phyloP scores from a whole-genome alignment of 2,329 filamentous ascomycete genomes.

The Penicillium sp. region DNA sequence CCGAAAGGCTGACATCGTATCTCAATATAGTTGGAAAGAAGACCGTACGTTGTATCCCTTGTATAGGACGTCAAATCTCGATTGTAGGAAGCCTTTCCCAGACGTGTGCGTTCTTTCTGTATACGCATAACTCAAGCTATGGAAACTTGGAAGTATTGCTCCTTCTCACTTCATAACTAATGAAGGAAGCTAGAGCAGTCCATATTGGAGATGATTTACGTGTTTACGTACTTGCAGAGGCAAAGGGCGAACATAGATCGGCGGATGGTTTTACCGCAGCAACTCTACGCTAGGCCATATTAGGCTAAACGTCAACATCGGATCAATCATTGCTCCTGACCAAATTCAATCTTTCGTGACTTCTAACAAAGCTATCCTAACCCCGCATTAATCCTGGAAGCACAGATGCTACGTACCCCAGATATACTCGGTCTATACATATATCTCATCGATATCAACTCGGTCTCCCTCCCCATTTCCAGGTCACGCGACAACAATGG shows the following conservation, averaged over 20 bases:
- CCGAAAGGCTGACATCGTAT: background rate
- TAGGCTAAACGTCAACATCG: slow-evolving; percentile 31
- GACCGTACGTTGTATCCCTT: slow-evolving; percentile 1
- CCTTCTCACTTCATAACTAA: too few species aligned
- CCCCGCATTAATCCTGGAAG: background rate
- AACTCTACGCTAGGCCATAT: slow-evolving; percentile 29
- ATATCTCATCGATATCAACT: slow-evolving; percentile 13
- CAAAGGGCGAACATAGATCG: background rate
- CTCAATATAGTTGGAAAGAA: background rate
- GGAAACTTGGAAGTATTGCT: too few species aligned
- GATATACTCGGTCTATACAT: background rate
- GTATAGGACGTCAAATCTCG: background rate
- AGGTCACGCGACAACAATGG: slow-evolving; percentile 20
- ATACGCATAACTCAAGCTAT: background rate
- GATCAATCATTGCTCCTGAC: background rate
- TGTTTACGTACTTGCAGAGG: background rate
- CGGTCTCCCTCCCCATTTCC: slow-evolving; percentile 12
- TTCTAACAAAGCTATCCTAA: background rate
- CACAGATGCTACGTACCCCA: background rate
- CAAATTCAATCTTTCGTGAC: background rate
- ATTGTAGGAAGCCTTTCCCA: too few species aligned
- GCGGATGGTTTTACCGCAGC: slow-evolving; percentile 21
- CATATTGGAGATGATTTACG: too few species aligned
- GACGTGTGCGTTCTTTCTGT: background rate
- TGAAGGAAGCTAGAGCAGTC: too few species aligned